These are phyloP conservation scores for Zea luxurians DNA, from an alignment of 176 grass and related monocot species.

Conservation along the genomic window DNA sequence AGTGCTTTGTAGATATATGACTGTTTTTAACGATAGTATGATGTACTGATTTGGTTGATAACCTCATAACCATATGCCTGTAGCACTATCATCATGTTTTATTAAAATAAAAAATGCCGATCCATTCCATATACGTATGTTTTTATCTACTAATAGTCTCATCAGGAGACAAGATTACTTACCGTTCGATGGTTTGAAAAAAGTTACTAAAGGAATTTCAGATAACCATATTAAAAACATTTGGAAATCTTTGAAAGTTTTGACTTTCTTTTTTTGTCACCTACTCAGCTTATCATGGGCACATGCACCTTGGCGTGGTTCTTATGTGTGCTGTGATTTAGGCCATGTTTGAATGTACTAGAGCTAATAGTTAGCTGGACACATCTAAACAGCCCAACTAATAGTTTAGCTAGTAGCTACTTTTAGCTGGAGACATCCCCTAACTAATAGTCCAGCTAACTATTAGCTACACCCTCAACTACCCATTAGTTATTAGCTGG, in stretches of 20 bases:
- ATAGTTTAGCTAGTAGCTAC: too few relatives aligned
- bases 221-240: neutral
- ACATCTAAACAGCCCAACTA: too few relatives aligned
- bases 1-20: slow-evolving; percentile 5
- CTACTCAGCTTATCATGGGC: neutral
- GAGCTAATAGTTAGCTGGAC: too few relatives aligned
- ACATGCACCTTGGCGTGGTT: neutral
- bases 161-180: neutral
- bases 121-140: neutral
- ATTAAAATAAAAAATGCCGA: neutral
- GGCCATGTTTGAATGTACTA: too few relatives aligned
- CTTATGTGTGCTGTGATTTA: neutral
- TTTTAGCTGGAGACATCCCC: too few relatives aligned
- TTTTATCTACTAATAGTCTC: neutral
- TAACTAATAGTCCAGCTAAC: too few relatives aligned
- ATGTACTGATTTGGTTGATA: neutral
- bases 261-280: neutral
- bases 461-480: too few relatives aligned
- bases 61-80: neutral
- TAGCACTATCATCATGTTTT: neutral
- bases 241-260: neutral
- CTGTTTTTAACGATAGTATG: neutral
- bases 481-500: too few relatives aligned
- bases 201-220: slow-evolving; percentile 10
- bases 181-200: neutral